Evolutionary conservation across 805 yeast genomes (phyloP).

Genomic region (Blastobotrys peoriensis): DNA sequence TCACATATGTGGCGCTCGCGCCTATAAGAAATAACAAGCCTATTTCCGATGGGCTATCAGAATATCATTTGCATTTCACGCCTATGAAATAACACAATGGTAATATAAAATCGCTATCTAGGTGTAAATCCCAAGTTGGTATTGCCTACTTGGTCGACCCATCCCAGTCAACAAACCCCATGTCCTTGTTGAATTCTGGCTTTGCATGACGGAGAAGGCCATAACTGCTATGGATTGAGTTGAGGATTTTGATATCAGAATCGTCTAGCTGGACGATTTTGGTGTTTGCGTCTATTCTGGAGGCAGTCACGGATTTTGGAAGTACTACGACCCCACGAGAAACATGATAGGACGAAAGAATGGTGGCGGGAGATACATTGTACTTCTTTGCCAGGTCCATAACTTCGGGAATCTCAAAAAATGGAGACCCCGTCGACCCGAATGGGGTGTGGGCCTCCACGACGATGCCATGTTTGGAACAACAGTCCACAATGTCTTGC

Average conservation of each 20-base stretch:
- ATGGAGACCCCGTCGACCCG: conserved; percentile 63
- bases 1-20: no score
- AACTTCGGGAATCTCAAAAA: conserved; percentile 46
- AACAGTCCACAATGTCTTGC: conserved; percentile 47
- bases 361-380: conserved; percentile 45
- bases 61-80: no score
- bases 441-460: conserved; percentile 69
- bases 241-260: conserved; percentile 38
- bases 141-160: not conserved
- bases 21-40: no score
- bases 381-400: conserved; percentile 52
- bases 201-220: not conserved
- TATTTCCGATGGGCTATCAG: no score
- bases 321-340: conserved; percentile 54
- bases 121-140: no score
- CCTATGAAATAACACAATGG: no score
- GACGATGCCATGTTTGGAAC: conserved; percentile 44
- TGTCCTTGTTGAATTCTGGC: not conserved
- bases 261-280: conserved; percentile 34
- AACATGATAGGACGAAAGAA: conserved; percentile 59
- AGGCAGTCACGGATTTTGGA: conserved; percentile 67
- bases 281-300: conserved; percentile 46
- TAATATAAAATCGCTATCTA: no score
- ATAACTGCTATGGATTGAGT: not conserved
- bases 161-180: conserved; percentile 4